These are phyloP conservation scores for Leptodermis oblonga DNA, from an alignment of 257 asterid genomes.

Conservation along the genomic window DNA sequence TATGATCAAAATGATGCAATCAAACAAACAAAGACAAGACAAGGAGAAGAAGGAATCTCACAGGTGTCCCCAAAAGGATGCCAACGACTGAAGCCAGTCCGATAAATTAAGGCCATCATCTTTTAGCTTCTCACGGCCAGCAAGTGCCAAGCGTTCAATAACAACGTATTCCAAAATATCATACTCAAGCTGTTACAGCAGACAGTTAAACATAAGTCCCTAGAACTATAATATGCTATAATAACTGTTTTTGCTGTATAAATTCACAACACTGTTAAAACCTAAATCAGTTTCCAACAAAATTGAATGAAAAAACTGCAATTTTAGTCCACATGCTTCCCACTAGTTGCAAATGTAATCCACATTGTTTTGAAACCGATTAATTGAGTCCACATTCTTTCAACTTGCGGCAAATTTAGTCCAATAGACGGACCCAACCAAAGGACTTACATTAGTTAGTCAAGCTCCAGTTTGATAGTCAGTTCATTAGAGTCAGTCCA, in stretches of 20 bases:
- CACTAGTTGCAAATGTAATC: too few species aligned
- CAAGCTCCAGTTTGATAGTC: too few species aligned
- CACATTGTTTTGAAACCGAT: too few species aligned
- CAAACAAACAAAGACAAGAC: conserved; percentile 9
- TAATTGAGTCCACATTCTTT: too few species aligned
- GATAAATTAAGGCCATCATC: conserved; percentile 98
- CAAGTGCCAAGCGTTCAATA: conserved; percentile 94
- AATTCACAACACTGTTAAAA: too few species aligned
- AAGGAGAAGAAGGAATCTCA: conserved; percentile 45
- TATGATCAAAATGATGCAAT: not conserved
- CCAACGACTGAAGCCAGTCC: conserved; percentile 99
- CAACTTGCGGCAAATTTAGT: too few species aligned
- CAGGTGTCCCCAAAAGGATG: conserved; percentile 99
- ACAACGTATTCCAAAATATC: conserved; percentile 98
- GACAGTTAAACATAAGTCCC: conserved; percentile 10
- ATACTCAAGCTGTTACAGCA: conserved; percentile 79
- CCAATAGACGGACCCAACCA: too few species aligned
- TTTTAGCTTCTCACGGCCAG: conserved; percentile 98
- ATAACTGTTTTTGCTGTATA: not conserved
- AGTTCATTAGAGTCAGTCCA: too few species aligned
- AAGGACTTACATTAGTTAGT: too few species aligned
- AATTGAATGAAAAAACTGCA: too few species aligned
- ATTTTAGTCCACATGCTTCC: too few species aligned
- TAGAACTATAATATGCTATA: not conserved
- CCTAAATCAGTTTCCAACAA: not conserved